These are phyloP conservation scores for Kwoniella europaea DNA, from an alignment of 768 basidiomycete species.

Conservation along the genomic window DNA sequence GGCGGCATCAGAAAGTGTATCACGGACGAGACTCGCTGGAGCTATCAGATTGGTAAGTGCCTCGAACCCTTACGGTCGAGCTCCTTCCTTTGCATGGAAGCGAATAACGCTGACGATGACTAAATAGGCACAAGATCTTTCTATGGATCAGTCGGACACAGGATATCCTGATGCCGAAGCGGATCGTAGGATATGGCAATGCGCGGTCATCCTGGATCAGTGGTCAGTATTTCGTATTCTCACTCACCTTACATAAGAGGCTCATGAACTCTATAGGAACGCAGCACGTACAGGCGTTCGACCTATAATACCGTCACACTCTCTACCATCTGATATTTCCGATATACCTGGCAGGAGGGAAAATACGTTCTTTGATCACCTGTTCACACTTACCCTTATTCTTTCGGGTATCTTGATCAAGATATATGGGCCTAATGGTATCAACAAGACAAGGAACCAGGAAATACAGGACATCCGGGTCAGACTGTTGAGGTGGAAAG, in stretches of 20 bases:
- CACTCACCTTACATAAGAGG: background rate
- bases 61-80: background rate
- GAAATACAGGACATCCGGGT: slow-evolving; percentile 19
- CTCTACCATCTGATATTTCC: background rate
- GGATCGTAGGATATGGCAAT: slow-evolving; percentile 30
- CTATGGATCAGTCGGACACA: slow-evolving; percentile 14
- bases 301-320: slow-evolving; percentile 13
- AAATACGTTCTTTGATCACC: slow-evolving; percentile 9
- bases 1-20: slow-evolving; percentile 17
- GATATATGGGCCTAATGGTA: slow-evolving; percentile 25
- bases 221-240: slow-evolving; percentile 15
- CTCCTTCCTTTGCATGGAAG: background rate
- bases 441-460: slow-evolving; percentile 14
- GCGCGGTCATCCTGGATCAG: slow-evolving; percentile 30
- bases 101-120: background rate
- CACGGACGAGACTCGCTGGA: slow-evolving; percentile 20
- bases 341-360: background rate
- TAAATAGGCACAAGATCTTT: slow-evolving; percentile 29
- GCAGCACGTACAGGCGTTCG: slow-evolving; percentile 23
- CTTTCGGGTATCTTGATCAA: slow-evolving; percentile 6
- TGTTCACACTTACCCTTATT: slow-evolving; percentile 12
- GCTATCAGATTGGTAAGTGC: slow-evolving; percentile 30
- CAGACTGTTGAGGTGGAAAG: slow-evolving; percentile 14
- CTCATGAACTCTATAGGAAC: slow-evolving; percentile 11
- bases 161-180: background rate